Evolutionary conservation across 2,329 filamentous ascomycete genomes (phyloP), one percentile per base, ranked within the genome.

Genomic region (Fusarium pseudonygamai): DNA sequence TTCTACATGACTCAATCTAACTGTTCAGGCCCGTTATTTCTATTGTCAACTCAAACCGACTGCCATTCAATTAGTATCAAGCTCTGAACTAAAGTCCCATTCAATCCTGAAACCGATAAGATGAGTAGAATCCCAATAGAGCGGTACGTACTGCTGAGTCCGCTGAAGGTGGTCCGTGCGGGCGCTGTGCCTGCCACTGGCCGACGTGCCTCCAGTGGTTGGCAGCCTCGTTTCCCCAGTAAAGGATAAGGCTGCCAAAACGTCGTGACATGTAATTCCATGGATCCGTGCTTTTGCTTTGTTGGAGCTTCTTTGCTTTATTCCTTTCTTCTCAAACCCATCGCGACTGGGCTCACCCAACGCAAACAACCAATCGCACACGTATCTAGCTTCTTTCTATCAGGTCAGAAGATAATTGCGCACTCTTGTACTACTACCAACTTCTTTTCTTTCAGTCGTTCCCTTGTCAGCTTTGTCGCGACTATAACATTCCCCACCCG

Each of bases 181-280:
- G 40, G 34, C 20, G 24, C 34, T n/a, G 28, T 28, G 30, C 28
- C 30, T 58, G 30, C 24, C n/a, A 58, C 40, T 72, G 63, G 58
- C 59, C 42, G 60, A 40, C 28, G 16, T 16, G 49, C 20, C 20
- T 40, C 20, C 49, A 58, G 37, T 70, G 57, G 34, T n/a, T 40
- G 50, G 72, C 73, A 77, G 77, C 77, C 77, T 78, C 57, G 73
- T 75, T 77, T 74, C 71, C 64, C 67, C 67, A 64, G 72, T 74
- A 68, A 78, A 74, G 73, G 50, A 55, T 73, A 69, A 78, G 76
- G 76, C 74, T 78, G 74, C 73, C 55, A 77, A 67, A 71, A 64
- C 63, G 72, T 71, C 74, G 73, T 77, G 71, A 75, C 72, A 71
- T 69, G 50, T 53, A 49, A 68, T 53, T 60, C 59, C 56, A 59